These are phyloP conservation scores for Solidago caesia DNA, from an alignment of 129 eudicot genomes.

Conservation along the genomic window DNA sequence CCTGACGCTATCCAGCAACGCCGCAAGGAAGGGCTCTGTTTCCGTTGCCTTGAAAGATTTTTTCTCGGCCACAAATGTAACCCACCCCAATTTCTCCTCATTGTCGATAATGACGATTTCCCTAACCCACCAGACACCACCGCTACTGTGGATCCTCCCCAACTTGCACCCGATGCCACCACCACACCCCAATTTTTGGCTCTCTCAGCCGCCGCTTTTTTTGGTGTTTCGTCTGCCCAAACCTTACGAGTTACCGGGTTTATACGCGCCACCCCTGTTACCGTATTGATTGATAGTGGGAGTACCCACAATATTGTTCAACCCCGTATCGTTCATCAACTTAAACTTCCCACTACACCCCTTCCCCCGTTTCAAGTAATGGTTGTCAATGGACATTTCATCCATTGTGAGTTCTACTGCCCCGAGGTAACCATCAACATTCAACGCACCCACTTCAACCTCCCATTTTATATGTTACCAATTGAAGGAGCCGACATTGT, in stretches of 20 bases:
- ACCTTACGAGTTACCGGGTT: not conserved
- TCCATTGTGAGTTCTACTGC: too few relatives aligned
- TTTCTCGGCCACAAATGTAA: not conserved
- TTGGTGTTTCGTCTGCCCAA: not conserved
- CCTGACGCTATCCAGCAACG: not conserved
- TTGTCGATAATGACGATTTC: not conserved
- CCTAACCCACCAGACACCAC: not conserved
- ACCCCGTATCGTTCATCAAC: not conserved
- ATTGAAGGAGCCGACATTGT: not conserved
- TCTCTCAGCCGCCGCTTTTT: not conserved
- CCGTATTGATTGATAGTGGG: not conserved
- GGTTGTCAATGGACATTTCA: too few relatives aligned
- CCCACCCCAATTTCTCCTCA: not conserved
- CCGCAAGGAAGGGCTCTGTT: not conserved
- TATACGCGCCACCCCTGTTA: not conserved
- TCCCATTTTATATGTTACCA: not conserved
- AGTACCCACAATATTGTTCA: not conserved
- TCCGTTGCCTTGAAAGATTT: not conserved
- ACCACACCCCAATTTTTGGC: not conserved
- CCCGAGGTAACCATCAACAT: not conserved
- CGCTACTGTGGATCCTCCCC: not conserved
- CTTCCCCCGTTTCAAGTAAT: not conserved
- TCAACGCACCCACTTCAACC: not conserved
- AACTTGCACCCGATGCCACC: too few relatives aligned
- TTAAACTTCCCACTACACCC: not conserved